These are phyloP conservation scores for Adansonia madagascariensis DNA, from an alignment of 441 rosid species.

Conservation along the genomic window DNA sequence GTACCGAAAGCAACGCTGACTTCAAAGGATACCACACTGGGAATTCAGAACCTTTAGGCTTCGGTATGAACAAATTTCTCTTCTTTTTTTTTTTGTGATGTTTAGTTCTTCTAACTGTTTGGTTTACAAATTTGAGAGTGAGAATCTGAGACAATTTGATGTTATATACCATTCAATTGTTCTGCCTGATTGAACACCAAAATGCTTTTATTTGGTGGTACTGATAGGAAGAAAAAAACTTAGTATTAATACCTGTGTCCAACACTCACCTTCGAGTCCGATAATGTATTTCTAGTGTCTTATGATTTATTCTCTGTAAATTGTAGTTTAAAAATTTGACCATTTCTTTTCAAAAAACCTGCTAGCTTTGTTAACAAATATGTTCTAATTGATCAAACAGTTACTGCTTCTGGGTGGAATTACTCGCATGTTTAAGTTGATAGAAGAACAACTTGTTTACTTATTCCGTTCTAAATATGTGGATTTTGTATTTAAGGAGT, in stretches of 20 bases:
- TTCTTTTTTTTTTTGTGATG: background rate
- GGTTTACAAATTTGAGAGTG: background rate
- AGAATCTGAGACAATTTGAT: background rate
- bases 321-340: background rate
- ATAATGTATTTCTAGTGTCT: background rate
- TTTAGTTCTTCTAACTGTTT: background rate
- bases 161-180: background rate
- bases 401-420: background rate
- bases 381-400: background rate
- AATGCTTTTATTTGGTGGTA: background rate
- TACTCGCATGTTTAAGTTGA: background rate
- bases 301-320: background rate
- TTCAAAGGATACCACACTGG: slow-evolving; percentile 94
- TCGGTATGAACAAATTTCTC: slow-evolving; percentile 55
- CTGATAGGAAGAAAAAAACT: background rate
- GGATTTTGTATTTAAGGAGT: background rate
- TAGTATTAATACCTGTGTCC: no score
- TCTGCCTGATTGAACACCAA: background rate
- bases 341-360: background rate
- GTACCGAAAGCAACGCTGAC: slow-evolving; percentile 85
- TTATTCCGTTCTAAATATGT: background rate
- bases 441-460: background rate
- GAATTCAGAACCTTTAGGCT: slow-evolving; percentile 90
- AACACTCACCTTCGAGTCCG: background rate
- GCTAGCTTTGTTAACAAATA: background rate